phyloP scores from a whole-genome alignment of 768 basidiomycete genomes.

The Mycena amicta region DNA sequence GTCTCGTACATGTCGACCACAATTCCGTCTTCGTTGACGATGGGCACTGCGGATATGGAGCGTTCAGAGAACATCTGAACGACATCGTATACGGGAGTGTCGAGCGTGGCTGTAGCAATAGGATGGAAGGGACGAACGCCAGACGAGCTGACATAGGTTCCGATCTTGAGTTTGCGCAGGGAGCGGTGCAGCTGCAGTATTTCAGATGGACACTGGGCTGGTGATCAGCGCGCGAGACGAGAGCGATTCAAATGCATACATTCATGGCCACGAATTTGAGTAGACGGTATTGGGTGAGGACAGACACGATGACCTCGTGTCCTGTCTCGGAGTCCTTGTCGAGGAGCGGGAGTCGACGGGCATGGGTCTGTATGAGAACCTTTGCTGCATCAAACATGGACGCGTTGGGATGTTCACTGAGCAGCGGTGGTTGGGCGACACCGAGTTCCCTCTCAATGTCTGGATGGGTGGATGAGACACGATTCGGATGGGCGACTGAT shows the following conservation, averaged over 20 bases:
- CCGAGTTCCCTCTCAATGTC: conserved; percentile 93
- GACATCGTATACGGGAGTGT: conserved; percentile 94
- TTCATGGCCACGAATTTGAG: conserved; percentile 99
- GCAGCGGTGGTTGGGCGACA: conserved; percentile 89
- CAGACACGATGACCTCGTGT: conserved; percentile 93
- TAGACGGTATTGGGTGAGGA: conserved; percentile 95
- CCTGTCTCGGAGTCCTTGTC: conserved; percentile 93
- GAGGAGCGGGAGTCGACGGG: conserved; percentile 89
- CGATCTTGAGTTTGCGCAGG: conserved; percentile 86
- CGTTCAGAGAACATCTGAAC: conserved; percentile 98
- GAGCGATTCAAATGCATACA: conserved; percentile 47
- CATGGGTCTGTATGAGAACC: conserved; percentile 92
- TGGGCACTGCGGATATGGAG: conserved; percentile 95
- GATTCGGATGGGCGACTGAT: conserved; percentile 5
- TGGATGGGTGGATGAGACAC: conserved; percentile 32
- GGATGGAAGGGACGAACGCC: conserved; percentile 81
- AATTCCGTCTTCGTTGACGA: conserved; percentile 88
- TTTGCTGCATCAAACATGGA: conserved; percentile 90
- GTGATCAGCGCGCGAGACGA: conserved; percentile 11
- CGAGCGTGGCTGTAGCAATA: conserved; percentile 86
- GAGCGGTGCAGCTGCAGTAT: conserved; percentile 79
- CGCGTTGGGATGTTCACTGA: conserved; percentile 84
- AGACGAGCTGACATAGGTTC: conserved; percentile 79
- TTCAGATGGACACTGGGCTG: conserved; percentile 77
- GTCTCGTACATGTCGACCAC: conserved; percentile 98